These are phyloP conservation scores for Citrus inodora DNA, from an alignment of 345 rosid genomes.

Conservation along the genomic window DNA sequence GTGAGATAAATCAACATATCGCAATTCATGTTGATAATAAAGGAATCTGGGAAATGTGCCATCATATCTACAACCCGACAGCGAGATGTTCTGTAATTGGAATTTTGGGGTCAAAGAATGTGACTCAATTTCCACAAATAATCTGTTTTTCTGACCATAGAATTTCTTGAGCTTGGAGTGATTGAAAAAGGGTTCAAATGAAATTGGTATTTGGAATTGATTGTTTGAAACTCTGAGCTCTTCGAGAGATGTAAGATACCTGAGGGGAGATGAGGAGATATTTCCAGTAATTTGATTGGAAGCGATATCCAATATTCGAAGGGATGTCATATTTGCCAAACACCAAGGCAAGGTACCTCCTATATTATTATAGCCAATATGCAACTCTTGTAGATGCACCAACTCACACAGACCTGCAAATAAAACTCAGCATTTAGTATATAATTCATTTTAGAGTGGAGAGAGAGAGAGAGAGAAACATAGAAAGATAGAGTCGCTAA, in stretches of 20 bases:
- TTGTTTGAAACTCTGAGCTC: not conserved
- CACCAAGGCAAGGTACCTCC: not conserved
- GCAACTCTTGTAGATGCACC: not conserved
- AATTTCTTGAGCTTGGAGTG: not conserved
- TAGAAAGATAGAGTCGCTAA: no score
- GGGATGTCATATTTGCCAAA: not conserved
- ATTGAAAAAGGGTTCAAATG: conserved; percentile 4
- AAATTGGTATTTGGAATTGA: conserved; percentile 6
- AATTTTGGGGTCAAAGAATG: not conserved
- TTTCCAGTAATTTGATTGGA: conserved; percentile 6
- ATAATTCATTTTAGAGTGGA: no score
- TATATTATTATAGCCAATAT: not conserved
- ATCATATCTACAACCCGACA: no score
- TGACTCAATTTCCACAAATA: not conserved
- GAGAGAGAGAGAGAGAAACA: no score
- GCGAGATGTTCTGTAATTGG: no score
- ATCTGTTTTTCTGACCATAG: not conserved
- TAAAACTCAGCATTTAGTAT: not conserved
- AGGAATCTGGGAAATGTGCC: no score
- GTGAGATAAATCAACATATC: not conserved
- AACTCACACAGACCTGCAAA: not conserved
- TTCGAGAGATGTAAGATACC: not conserved
- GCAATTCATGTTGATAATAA: not conserved
- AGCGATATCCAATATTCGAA: not conserved
- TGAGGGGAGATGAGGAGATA: not conserved